Conservation (phyloP, 2,329 filamentous ascomycete genomes). For the Ascosphaera apis region DNA sequence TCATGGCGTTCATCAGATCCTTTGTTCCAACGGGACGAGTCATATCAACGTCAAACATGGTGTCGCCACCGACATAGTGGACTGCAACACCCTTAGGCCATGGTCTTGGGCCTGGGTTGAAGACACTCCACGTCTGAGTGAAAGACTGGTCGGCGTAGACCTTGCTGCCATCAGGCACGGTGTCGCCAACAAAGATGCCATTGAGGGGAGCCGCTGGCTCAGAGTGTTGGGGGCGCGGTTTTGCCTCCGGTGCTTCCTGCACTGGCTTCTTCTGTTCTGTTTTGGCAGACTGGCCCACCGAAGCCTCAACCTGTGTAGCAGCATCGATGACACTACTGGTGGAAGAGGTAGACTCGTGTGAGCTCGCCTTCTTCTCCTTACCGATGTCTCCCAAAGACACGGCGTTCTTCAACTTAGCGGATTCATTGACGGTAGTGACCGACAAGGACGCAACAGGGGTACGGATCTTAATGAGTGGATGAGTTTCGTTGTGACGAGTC, state of each 20-base stretch:
- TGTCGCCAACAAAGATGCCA: conserved; percentile 55
- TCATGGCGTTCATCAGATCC: conserved; percentile 54
- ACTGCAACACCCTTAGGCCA: conserved; percentile 86
- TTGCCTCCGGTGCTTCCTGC: no score
- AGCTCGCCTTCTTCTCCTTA: conserved; percentile 14
- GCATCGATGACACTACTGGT: conserved; percentile 25
- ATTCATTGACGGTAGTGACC: conserved; percentile 61
- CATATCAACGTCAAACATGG: conserved; percentile 81
- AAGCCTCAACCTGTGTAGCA: conserved; percentile 42
- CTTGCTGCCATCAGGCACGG: conserved; percentile 52
- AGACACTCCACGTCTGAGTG: conserved; percentile 75
- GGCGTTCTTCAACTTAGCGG: conserved; percentile 34
- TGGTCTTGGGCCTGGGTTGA: conserved; percentile 52
- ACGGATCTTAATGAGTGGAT: conserved; percentile 93
- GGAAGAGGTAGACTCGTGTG: conserved; percentile 27
- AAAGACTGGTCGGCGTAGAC: conserved; percentile 51
- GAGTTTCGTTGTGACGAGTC: conserved; percentile 80
- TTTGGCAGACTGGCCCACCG: not conserved
- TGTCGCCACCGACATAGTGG: conserved; percentile 79
- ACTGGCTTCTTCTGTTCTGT: conserved; percentile 9
- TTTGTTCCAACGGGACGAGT: conserved; percentile 54
- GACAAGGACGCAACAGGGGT: conserved; percentile 72
- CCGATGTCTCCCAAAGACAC: conserved; percentile 54
- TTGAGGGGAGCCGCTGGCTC: conserved; percentile 23
- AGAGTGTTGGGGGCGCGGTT: not conserved